A percentile compares a stretch with the other conserved stretches of the same genome.
Conservation (phyloP, 2,329 filamentous ascomycete species). For the Nannizziopsis barbatae region DNA sequence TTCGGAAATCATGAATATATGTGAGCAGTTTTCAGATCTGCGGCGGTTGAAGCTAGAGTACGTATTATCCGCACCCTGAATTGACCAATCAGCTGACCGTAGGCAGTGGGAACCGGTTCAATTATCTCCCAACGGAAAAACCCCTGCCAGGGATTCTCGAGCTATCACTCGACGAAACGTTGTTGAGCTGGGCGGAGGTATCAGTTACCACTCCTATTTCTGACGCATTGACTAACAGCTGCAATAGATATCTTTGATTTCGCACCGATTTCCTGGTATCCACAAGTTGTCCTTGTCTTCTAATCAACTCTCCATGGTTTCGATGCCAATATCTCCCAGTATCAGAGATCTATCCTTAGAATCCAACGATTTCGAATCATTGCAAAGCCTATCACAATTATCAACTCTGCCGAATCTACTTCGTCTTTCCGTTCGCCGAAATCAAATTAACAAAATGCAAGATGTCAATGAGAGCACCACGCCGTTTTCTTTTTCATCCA, state of each 20-base stretch:
- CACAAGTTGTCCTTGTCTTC: conserved; percentile 27
- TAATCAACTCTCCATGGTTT: conserved; percentile 27
- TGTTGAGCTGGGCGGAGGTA: conserved; percentile 56
- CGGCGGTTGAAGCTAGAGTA: conserved; percentile 61
- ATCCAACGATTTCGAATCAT: conserved; percentile 34
- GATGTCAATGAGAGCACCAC: conserved; percentile 20
- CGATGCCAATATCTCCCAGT: conserved; percentile 23
- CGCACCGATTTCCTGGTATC: conserved; percentile 28
- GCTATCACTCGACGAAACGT: conserved; percentile 55
- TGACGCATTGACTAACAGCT: neutral
- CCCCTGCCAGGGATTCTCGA: conserved; percentile 46
- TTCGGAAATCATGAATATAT: conserved; percentile 58
- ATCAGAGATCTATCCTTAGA: conserved; percentile 41
- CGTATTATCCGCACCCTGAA: conserved; percentile 19
- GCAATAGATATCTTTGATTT: conserved; percentile 26
- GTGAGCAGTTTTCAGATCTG: conserved; percentile 55
- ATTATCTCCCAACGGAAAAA: conserved; percentile 29
- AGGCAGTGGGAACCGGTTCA: conserved; percentile 59
- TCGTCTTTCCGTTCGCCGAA: conserved; percentile 58
- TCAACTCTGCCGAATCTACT: conserved; percentile 42
- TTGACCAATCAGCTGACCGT: conserved; percentile 9
- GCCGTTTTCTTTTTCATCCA: conserved; percentile 42
- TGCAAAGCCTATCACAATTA: conserved; percentile 37
- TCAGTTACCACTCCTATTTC: neutral
- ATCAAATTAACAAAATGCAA: conserved; percentile 47